A percentile compares a stretch with the other conserved stretches of the same genome.
Evolutionary conservation across 352 stramenopile species (phyloP).

Genomic region (Pythium biforme): DNA sequence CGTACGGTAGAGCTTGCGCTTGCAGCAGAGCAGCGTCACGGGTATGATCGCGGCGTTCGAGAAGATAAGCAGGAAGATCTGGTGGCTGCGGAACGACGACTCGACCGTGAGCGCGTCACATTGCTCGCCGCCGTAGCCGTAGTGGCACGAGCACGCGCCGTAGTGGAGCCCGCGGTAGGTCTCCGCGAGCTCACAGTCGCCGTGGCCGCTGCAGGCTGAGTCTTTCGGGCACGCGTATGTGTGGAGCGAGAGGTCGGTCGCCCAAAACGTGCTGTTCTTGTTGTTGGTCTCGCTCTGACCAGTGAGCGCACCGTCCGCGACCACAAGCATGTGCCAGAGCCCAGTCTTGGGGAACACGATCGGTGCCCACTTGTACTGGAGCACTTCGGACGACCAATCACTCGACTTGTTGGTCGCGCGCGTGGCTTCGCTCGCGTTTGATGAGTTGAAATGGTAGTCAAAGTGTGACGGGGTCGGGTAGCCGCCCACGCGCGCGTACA

Average conservation of each 20-base stretch:
- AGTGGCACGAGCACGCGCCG: constrained; percentile 34
- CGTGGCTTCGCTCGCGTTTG: neutral
- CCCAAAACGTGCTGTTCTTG: constrained; percentile 26
- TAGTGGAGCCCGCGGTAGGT: constrained; percentile 37
- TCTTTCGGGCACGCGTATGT: constrained; percentile 26
- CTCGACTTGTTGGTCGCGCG: constrained; percentile 2
- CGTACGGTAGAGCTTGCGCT: constrained; percentile 39
- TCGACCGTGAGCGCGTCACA: constrained; percentile 26
- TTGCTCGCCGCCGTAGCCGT: constrained; percentile 37
- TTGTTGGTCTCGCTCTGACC: neutral
- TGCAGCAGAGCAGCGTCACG: constrained; percentile 28
- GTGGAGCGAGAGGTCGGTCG: constrained; percentile 28
- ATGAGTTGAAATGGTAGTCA: constrained; percentile 35
- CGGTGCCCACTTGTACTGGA: constrained; percentile 22
- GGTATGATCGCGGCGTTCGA: constrained; percentile 39
- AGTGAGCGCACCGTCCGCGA: constrained; percentile 19
- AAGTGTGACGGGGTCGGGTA: constrained; percentile 25
- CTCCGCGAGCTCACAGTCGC: constrained; percentile 26
- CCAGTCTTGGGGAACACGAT: constrained; percentile 29
- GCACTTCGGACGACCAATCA: constrained; percentile 12
- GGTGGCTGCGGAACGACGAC: constrained; percentile 20
- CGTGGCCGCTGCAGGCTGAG: constrained; percentile 28
- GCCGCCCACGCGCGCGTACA: constrained; percentile 33
- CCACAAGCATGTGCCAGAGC: constrained; percentile 30
- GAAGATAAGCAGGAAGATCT: constrained; percentile 34